phyloP scores from a whole-genome alignment of 805 yeast genomes.

The Teunomyces cretensis region DNA sequence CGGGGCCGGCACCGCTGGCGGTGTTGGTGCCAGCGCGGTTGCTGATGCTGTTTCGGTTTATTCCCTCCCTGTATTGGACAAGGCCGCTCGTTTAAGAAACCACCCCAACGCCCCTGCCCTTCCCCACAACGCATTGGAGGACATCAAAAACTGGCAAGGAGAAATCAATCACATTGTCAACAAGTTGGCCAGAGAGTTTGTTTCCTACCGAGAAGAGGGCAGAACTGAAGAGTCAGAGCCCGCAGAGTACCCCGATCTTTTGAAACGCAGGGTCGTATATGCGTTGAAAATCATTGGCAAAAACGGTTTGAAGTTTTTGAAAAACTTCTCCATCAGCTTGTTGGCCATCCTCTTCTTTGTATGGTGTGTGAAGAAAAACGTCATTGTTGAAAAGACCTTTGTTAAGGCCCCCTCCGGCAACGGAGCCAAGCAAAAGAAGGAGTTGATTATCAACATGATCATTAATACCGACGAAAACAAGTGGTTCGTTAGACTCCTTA shows the following conservation, averaged over 20 bases:
- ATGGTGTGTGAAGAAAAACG: constrained; percentile 44
- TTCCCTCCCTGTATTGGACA: constrained; percentile 11
- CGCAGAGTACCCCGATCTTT: constrained; percentile 14
- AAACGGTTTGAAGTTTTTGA: constrained; percentile 26
- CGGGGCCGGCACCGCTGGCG: constrained; percentile 10
- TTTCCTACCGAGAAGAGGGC: constrained; percentile 4
- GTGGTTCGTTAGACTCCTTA: constrained; percentile 42
- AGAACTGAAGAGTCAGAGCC: constrained; percentile 14
- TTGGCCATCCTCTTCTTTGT: constrained; percentile 38
- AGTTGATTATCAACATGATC: constrained; percentile 43
- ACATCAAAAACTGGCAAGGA: constrained; percentile 52
- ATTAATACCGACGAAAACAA: constrained; percentile 43
- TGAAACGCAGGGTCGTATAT: constrained; percentile 22
- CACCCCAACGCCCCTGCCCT: neutral
- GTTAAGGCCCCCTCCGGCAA: constrained; percentile 29
- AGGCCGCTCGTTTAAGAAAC: constrained; percentile 2
- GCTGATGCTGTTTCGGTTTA: constrained; percentile 13
- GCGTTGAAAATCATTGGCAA: constrained; percentile 28
- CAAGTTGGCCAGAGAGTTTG: constrained; percentile 42
- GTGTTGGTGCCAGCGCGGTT: constrained; percentile 8
- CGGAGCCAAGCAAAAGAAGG: constrained; percentile 25
- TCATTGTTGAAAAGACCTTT: constrained; percentile 37
- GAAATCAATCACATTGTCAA: constrained; percentile 50
- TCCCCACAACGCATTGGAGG: constrained; percentile 24
- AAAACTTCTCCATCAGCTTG: constrained; percentile 35